phyloP scores from a whole-genome alignment of 2,329 filamentous ascomycete genomes.

The Cordyceps cateniannulata region DNA sequence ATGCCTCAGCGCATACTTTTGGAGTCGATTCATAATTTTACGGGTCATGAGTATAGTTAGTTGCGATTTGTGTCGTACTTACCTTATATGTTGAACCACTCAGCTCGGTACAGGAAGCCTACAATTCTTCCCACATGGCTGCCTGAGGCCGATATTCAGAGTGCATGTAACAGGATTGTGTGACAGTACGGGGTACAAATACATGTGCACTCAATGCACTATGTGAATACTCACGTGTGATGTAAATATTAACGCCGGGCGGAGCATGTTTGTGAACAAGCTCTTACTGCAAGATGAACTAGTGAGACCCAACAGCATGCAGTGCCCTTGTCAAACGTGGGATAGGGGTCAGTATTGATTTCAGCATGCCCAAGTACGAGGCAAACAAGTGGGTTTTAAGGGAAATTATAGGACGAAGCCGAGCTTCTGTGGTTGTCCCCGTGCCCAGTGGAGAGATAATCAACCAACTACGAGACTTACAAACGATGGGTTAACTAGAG shows the following conservation, averaged over 20 bases:
- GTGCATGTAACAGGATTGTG: neutral
- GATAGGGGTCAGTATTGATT: neutral
- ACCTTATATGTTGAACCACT: constrained; percentile 9
- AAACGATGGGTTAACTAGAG: neutral
- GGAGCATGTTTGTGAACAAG: neutral
- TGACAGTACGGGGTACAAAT: neutral
- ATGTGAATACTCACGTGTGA: neutral
- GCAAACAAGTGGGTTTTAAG: neutral
- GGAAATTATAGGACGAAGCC: neutral
- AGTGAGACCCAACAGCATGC: neutral
- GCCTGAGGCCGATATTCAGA: neutral
- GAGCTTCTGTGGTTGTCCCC: neutral
- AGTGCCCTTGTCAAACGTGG: neutral
- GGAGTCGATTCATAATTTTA: constrained; percentile 9
- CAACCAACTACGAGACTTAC: neutral
- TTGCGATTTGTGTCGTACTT: constrained; percentile 6
- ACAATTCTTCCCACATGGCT: neutral
- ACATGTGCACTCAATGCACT: neutral
- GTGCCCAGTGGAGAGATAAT: neutral
- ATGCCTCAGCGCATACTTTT: constrained; percentile 10
- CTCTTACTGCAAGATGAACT: neutral
- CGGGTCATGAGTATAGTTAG: constrained; percentile 12
- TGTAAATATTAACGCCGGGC: neutral
- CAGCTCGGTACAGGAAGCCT: neutral
- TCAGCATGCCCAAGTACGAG: neutral